Evolutionary conservation across 2,329 filamentous ascomycete species (phyloP).

Genomic region (Gnomoniopsis smithogilvyi): DNA sequence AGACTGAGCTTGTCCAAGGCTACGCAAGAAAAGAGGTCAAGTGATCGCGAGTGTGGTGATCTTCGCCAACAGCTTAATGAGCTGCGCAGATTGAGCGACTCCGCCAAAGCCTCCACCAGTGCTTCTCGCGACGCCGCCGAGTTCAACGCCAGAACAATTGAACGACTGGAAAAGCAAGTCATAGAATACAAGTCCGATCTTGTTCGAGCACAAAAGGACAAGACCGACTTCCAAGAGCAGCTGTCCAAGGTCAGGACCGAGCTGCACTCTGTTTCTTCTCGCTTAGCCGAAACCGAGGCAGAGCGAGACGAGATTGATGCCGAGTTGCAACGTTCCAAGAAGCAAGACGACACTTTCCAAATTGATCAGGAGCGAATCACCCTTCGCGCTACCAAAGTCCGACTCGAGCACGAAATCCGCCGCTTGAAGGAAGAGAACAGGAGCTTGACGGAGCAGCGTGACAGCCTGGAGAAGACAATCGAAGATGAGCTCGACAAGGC

Average conservation of each 20-base stretch:
- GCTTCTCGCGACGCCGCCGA: conserved; percentile 32
- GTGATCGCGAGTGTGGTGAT: conserved; percentile 42
- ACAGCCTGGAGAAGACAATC: conserved; percentile 59
- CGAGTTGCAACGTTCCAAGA: conserved; percentile 53
- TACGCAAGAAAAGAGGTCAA: conserved; percentile 41
- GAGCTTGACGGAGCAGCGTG: conserved; percentile 52
- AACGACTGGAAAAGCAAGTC: conserved; percentile 54
- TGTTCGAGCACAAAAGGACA: conserved; percentile 55
- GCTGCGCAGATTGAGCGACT: conserved; percentile 26
- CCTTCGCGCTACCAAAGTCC: conserved; percentile 63
- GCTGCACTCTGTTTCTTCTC: conserved; percentile 54
- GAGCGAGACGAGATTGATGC: conserved; percentile 66
- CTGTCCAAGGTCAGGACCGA: conserved; percentile 58
- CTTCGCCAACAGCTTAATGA: conserved; percentile 41
- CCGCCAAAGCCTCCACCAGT: conserved; percentile 26
- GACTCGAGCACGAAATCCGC: conserved; percentile 64
- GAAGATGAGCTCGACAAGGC: conserved; percentile 65
- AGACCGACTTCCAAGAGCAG: conserved; percentile 61
- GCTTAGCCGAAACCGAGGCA: conserved; percentile 55
- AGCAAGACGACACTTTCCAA: conserved; percentile 53
- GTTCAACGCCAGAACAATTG: conserved; percentile 39
- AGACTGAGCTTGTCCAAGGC: conserved; percentile 69
- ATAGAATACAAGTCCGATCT: conserved; percentile 58
- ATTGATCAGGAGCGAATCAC: conserved; percentile 68
- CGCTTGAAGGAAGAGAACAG: conserved; percentile 63